These are phyloP conservation scores for Allium cepa DNA, from an alignment of 106 monocot species.

Conservation along the genomic window DNA sequence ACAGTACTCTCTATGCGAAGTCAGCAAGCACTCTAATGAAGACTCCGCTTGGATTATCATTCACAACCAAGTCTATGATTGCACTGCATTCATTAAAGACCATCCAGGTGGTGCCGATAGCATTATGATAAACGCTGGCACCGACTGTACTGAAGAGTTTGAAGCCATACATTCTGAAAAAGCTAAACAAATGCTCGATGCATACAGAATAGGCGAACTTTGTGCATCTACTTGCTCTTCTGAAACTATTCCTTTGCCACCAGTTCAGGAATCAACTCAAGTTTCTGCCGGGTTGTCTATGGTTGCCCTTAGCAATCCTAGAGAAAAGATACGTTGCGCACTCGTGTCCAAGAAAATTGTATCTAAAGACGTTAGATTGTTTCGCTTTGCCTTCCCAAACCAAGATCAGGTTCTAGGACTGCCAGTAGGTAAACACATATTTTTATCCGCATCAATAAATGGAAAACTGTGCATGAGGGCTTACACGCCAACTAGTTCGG, in stretches of 20 bases:
- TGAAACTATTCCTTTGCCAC: constrained; percentile 17
- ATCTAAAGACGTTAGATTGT: constrained; percentile 60
- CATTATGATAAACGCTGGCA: constrained; percentile 91
- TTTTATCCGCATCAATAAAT: constrained; percentile 53
- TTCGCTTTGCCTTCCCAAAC: constrained; percentile 71
- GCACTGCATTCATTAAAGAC: constrained; percentile 85
- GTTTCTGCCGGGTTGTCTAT: background rate
- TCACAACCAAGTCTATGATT: constrained; percentile 83
- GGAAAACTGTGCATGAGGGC: constrained; percentile 85
- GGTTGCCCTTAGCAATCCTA: constrained; percentile 35
- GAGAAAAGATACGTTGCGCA: constrained; percentile 59
- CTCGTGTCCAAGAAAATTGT: constrained; percentile 49
- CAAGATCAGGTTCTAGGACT: constrained; percentile 60
- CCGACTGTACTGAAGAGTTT: constrained; percentile 94
- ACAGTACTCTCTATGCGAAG: constrained; percentile 48
- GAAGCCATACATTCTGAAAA: constrained; percentile 95
- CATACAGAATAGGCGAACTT: constrained; percentile 80
- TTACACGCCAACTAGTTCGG: constrained; percentile 84
- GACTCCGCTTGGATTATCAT: constrained; percentile 89
- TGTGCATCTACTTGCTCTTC: constrained; percentile 26
- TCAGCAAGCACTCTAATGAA: constrained; percentile 45
- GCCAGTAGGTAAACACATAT: constrained; percentile 81
- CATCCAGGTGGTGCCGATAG: constrained; percentile 94
- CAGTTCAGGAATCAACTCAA: constrained; percentile 27
- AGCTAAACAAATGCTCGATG: constrained; percentile 74